Conservation (phyloP, 805 yeast species). For the Nakazawaea laoshanensis region DNA sequence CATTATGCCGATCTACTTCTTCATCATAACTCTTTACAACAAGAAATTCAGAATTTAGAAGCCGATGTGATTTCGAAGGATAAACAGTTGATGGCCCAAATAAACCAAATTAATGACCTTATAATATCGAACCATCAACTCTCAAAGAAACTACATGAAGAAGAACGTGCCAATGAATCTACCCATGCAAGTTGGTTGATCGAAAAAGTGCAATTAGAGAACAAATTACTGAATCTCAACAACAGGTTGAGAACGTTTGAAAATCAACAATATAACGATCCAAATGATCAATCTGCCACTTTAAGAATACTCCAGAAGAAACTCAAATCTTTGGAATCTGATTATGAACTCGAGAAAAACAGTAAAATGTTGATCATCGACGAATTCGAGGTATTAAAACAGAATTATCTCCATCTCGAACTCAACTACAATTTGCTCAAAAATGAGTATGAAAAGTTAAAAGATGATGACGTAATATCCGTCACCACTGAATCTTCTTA, state of each 20-base stretch:
- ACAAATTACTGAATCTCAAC: slow-evolving; percentile 16
- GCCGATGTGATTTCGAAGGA: slow-evolving; percentile 22
- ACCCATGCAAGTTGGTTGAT: slow-evolving; percentile 22
- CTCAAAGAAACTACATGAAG: slow-evolving; percentile 18
- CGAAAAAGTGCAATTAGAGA: slow-evolving; percentile 18
- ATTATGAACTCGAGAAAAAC: slow-evolving; percentile 43
- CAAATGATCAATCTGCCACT: slow-evolving; percentile 2
- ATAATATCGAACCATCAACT: slow-evolving; percentile 17
- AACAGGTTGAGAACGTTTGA: slow-evolving; percentile 12
- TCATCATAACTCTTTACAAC: slow-evolving; percentile 19
- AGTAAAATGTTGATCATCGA: slow-evolving; percentile 45
- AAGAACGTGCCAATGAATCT: slow-evolving; percentile 21
- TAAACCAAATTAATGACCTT: slow-evolving; percentile 19
- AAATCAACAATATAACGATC: slow-evolving; percentile 1
- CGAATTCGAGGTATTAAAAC: slow-evolving; percentile 41
- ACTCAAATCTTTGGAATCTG: slow-evolving; percentile 32
- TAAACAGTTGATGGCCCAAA: slow-evolving; percentile 16
- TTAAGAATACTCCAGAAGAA: slow-evolving; percentile 18
- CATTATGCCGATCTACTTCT: slow-evolving; percentile 20
- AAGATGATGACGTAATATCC: not conserved
- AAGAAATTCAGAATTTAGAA: slow-evolving; percentile 28
- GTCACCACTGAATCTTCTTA: slow-evolving; percentile 8
- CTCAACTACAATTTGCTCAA: slow-evolving; percentile 18
- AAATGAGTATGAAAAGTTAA: slow-evolving; percentile 19
- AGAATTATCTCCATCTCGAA: slow-evolving; percentile 22